Evolutionary conservation across 1,284 basidiomycete species (phyloP), one percentile per base, ranked within the genome.

Genomic region (Ustilago sp.): DNA sequence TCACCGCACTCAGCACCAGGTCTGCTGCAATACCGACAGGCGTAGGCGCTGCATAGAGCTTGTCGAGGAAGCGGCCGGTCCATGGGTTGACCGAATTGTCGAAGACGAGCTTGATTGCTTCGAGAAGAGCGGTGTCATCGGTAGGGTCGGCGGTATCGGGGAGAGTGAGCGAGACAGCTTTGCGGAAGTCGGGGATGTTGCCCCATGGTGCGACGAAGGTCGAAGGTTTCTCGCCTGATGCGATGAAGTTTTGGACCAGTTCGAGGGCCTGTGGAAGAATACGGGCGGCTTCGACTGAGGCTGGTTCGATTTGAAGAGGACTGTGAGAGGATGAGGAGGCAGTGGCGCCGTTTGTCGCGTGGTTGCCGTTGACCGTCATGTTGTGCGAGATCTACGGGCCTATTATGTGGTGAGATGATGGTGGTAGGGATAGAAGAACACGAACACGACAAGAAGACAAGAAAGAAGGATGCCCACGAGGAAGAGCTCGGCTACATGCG

Each of bases 11-110:
- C 8, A 87, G 82, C 15, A 87, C 69, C 43, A 87, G 63, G 62
- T 88, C 87, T 2, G 83, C 79, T n/a, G 83, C 82, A 31, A 87
- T 71, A n/a, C 86, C 86, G 15, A 86, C 80, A 15, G 87, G 81
- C 39, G 85, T 85, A 3, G 87, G 85, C 8, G 86, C 84, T 13
- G 87, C 73, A 58, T 88, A 88, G 38, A 88, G 84, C 83, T 83
- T 84, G 70, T 82, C 82, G 34, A 83, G 59, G 65, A 84, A 83
- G 2, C 83, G 77, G 31, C 77, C 77, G 19, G 83, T 84, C 81
- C 81, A 84, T 1, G 82, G 80, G 48, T 84, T 82, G 39, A 84
- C 78, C 60, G 79, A 81, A 67, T 83, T 76, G 59, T 75, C 68
- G 8, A 83, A 71, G 0, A 83, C 59, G 2, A 63, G 69, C 38